Evolutionary conservation across 2,329 filamentous ascomycete genomes (phyloP).

Genomic region (Pseudocercospora vitis): DNA sequence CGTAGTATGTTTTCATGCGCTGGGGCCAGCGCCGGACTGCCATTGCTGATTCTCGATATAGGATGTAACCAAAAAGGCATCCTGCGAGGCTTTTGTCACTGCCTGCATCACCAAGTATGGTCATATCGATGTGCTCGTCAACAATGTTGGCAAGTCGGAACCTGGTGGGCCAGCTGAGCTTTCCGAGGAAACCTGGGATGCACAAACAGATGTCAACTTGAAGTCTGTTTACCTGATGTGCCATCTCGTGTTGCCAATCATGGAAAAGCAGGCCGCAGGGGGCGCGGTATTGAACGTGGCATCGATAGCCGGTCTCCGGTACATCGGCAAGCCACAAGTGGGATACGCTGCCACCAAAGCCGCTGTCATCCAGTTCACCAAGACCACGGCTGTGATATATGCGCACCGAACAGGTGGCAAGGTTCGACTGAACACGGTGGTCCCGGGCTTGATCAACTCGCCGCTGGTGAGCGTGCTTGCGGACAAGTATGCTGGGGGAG

Average conservation of each 20-base stretch:
- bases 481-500: constrained; percentile 47
- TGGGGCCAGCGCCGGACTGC: not conserved
- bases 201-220: constrained; percentile 56
- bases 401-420: constrained; percentile 41
- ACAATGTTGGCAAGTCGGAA: constrained; percentile 59
- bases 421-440: constrained; percentile 56
- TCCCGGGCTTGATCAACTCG: constrained; percentile 59
- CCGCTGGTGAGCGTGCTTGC: constrained; percentile 51
- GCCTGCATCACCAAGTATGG: constrained; percentile 55
- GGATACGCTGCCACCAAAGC: constrained; percentile 71
- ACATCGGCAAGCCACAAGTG: constrained; percentile 55
- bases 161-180: constrained; percentile 53
- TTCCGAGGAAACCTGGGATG: constrained; percentile 53
- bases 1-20: constrained; percentile 24
- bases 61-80: constrained; percentile 55
- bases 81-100: constrained; percentile 56
- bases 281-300: constrained; percentile 41
- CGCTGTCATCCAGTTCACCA: constrained; percentile 72
- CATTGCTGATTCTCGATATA: constrained; percentile 6
- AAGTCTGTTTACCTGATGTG: constrained; percentile 57
- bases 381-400: constrained; percentile 69
- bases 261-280: constrained; percentile 51
- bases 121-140: constrained; percentile 60
- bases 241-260: constrained; percentile 55
- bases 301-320: constrained; percentile 55